These are phyloP conservation scores for Mrakia gelida DNA, from an alignment of 768 basidiomycete genomes.

Conservation along the genomic window DNA sequence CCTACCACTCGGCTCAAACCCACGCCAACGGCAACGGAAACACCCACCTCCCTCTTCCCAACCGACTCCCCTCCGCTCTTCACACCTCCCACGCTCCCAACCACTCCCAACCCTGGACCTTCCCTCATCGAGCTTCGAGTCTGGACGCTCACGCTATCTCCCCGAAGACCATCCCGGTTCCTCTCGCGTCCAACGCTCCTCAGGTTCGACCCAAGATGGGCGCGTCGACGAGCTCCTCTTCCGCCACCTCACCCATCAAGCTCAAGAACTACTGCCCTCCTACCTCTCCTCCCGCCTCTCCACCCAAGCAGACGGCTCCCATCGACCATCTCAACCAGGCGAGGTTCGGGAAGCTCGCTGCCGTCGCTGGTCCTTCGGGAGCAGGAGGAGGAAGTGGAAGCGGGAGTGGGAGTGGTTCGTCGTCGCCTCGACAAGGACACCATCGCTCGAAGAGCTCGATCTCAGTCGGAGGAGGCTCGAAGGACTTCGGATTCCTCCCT, in stretches of 20 bases:
- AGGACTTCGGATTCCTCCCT: not conserved
- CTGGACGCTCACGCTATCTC: not conserved
- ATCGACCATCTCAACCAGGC: not conserved
- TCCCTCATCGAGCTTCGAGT: not conserved
- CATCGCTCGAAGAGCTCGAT: not conserved
- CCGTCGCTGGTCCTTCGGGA: not conserved
- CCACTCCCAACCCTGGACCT: not conserved
- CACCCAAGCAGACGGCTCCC: not conserved
- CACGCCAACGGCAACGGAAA: not conserved
- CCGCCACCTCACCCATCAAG: not conserved
- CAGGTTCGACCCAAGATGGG: not conserved
- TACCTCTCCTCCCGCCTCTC: constrained; percentile 9
- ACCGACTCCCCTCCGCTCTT: not conserved
- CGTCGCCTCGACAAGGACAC: not conserved
- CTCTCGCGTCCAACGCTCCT: not conserved
- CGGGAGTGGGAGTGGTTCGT: not conserved
- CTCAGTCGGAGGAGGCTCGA: not conserved
- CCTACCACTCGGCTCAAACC: not conserved
- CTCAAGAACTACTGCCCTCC: constrained; percentile 18
- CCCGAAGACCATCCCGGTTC: not conserved
- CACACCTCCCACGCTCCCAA: not conserved
- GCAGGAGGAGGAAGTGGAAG: not conserved
- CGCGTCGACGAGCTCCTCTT: constrained; percentile 10
- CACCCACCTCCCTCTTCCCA: constrained; percentile 17
- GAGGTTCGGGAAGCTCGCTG: not conserved